A percentile compares a stretch with the other conserved stretches of the same genome.
These are phyloP conservation scores for Volvox africanus DNA, from an alignment of 139 green algal species.

Conservation along the genomic window DNA sequence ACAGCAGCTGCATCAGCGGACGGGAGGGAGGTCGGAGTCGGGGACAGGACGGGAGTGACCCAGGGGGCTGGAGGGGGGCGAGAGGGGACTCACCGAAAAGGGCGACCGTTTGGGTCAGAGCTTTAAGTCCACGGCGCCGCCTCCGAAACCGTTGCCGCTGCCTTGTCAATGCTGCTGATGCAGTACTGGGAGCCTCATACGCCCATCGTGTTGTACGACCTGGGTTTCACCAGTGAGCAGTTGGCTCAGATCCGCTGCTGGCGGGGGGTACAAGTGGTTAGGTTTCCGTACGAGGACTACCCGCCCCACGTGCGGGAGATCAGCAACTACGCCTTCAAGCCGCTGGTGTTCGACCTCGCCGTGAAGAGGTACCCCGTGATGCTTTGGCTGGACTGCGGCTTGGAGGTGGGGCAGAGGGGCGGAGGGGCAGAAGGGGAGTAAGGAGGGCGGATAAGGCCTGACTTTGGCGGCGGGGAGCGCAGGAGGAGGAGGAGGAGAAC, in stretches of 20 bases:
- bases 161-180: background rate
- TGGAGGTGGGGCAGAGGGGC: constrained; percentile 45
- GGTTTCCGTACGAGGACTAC: constrained; percentile 51
- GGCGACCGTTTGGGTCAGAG: too few species aligned
- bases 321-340: constrained; percentile 65
- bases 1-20: too few species aligned
- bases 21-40: too few species aligned
- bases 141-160: too few species aligned
- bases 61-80: too few species aligned
- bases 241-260: constrained; percentile 23
- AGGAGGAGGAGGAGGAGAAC: background rate
- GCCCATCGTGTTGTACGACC: constrained; percentile 56
- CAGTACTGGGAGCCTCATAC: constrained; percentile 55
- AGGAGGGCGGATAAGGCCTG: background rate
- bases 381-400: constrained; percentile 60
- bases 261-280: background rate
- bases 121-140: too few species aligned
- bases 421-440: background rate
- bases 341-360: constrained; percentile 45
- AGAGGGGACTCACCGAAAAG: too few species aligned
- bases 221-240: constrained; percentile 56
- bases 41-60: too few species aligned
- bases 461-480: background rate
- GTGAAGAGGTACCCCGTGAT: constrained; percentile 15
- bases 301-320: constrained; percentile 52